Evolutionary conservation across 148 eudicot genomes (phyloP).

Genomic region (Rheum nobile): DNA sequence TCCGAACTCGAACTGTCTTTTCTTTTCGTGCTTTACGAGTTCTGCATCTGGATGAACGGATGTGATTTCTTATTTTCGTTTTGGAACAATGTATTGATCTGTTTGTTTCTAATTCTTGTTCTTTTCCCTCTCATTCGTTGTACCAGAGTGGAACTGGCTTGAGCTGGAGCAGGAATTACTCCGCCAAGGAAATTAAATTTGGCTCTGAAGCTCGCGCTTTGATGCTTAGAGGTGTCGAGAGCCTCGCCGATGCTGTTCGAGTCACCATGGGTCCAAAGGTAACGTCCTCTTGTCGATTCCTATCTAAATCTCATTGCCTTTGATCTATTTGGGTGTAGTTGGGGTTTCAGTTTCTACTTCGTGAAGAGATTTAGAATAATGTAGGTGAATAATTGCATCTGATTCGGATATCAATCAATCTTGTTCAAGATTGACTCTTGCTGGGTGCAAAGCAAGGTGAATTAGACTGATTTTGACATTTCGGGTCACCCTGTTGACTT

Average conservation of each 20-base stretch:
- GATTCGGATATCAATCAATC: not conserved
- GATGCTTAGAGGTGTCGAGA: conserved; percentile 89
- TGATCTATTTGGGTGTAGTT: not conserved
- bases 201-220: conserved; percentile 82
- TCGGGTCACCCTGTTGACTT: not conserved
- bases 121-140: not conserved
- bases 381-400: not conserved
- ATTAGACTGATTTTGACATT: not conserved
- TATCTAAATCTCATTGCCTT: not conserved
- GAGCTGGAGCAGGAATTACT: conserved; percentile 75
- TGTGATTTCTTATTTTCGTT: not conserved
- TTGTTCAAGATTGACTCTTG: not conserved
- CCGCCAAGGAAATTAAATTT: conserved; percentile 83
- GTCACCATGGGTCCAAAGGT: conserved; percentile 99
- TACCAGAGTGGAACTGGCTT: conserved; percentile 48
- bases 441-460: not conserved
- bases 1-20: not conserved
- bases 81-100: not conserved
- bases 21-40: not conserved
- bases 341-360: not conserved
- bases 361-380: not conserved
- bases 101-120: not conserved
- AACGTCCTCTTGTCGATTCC: not conserved
- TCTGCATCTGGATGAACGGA: not conserved
- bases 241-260: conserved; percentile 92